A percentile compares a stretch with the other conserved stretches of the same genome.
Evolutionary conservation across 345 rosid genomes (phyloP).

Genomic region (Aquilaria malaccensis): DNA sequence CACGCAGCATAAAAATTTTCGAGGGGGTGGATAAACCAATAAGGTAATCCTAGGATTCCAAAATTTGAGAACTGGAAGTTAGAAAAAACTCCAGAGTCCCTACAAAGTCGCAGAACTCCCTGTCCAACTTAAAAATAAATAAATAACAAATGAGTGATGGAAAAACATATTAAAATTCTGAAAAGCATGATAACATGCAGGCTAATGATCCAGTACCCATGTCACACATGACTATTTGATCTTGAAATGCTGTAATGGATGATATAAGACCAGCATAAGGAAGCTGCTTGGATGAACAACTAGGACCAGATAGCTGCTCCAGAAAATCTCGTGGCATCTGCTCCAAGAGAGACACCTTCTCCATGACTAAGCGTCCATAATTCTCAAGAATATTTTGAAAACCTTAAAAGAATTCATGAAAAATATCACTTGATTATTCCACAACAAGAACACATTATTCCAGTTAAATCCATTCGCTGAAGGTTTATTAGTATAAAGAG

Average conservation of each 20-base stretch:
- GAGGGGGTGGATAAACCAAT: constrained; percentile 59
- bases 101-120: constrained; percentile 52
- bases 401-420: constrained; percentile 33
- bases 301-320: constrained; percentile 36
- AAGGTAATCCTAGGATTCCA: constrained; percentile 80
- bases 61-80: constrained; percentile 60
- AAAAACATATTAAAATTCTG: constrained; percentile 9
- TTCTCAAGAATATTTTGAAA: constrained; percentile 42
- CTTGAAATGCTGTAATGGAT: constrained; percentile 42
- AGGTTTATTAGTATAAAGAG: too few species aligned
- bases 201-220: constrained; percentile 33
- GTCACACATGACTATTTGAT: constrained; percentile 52
- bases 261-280: constrained; percentile 47
- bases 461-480: too few species aligned
- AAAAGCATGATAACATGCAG: neutral
- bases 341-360: constrained; percentile 56
- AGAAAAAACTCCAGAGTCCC: constrained; percentile 57
- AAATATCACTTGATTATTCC: constrained; percentile 1
- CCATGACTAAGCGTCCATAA: constrained; percentile 42
- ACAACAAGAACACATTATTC: too few species aligned
- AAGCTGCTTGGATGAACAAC: constrained; percentile 25
- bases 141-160: constrained; percentile 14
- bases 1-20: constrained; percentile 67
- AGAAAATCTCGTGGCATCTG: constrained; percentile 46
- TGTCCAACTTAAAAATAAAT: constrained; percentile 53